phyloP scores from a whole-genome alignment of 2,329 filamentous ascomycete genomes.

The Lachnellula hyalina region DNA sequence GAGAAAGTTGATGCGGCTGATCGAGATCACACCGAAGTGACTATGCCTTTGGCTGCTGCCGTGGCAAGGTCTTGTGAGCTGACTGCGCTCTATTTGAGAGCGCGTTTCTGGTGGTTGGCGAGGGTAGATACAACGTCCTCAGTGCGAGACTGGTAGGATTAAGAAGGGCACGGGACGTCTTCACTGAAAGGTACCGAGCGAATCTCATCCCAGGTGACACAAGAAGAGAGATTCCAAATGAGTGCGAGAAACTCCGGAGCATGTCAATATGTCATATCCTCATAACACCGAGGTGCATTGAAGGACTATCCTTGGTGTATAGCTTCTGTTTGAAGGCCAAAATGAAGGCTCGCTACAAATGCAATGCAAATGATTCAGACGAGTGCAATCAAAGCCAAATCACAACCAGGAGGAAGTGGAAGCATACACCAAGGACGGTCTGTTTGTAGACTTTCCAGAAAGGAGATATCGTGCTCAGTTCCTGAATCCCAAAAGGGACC shows the following conservation, averaged over 20 bases:
- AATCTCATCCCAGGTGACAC: conserved; percentile 24
- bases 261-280: conserved; percentile 26
- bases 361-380: conserved; percentile 48
- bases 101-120: conserved; percentile 27
- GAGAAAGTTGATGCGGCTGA: conserved; percentile 65
- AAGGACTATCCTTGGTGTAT: conserved; percentile 20
- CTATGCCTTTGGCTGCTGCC: conserved; percentile 45
- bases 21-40: conserved; percentile 47
- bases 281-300: conserved; percentile 10
- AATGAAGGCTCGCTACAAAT: conserved; percentile 49
- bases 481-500: conserved; percentile 14
- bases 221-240: conserved; percentile 12
- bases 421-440: conserved; percentile 24
- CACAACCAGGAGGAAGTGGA: conserved; percentile 24
- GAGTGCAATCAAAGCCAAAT: conserved; percentile 40
- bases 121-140: conserved; percentile 42
- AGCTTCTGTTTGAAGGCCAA: conserved; percentile 36
- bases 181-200: conserved; percentile 28
- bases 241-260: conserved; percentile 25
- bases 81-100: conserved; percentile 26
- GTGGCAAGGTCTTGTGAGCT: conserved; percentile 45
- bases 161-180: conserved; percentile 46
- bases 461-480: conserved; percentile 29
- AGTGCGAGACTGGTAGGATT: conserved; percentile 24
- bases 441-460: conserved; percentile 30